phyloP scores from a whole-genome alignment of 148 eudicot species.

The Rhododendron vialii region DNA sequence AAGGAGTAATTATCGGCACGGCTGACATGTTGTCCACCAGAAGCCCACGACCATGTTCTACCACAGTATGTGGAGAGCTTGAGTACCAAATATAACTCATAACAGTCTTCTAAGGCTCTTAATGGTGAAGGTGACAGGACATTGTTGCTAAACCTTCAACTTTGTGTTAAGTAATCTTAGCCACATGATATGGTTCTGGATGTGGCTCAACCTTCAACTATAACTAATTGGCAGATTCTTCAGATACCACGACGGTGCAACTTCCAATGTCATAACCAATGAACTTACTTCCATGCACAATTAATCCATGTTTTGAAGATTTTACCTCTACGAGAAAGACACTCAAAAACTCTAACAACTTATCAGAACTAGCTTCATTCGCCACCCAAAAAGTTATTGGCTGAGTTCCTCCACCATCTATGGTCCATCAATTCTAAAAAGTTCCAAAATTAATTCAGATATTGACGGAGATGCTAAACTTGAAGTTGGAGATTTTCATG shows the following conservation, averaged over 20 bases:
- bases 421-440: background rate
- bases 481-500: background rate
- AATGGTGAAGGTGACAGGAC: background rate
- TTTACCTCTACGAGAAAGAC: background rate
- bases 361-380: background rate
- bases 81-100: background rate
- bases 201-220: background rate
- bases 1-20: background rate
- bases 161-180: background rate
- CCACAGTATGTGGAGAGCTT: background rate
- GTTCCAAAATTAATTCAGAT: too few species aligned
- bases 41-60: background rate
- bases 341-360: background rate
- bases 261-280: background rate
- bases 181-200: background rate
- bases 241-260: background rate
- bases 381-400: background rate
- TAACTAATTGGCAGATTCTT: background rate
- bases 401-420: background rate
- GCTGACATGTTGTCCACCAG: background rate
- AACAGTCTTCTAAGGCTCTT: background rate
- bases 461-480: background rate
- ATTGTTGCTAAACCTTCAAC: background rate
- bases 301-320: background rate
- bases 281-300: background rate